Percentiles rank a stretch among this genome's conserved stretches.
These are phyloP conservation scores for Bipolaris gigantea DNA, from an alignment of 2,329 filamentous ascomycete genomes.

Conservation along the genomic window DNA sequence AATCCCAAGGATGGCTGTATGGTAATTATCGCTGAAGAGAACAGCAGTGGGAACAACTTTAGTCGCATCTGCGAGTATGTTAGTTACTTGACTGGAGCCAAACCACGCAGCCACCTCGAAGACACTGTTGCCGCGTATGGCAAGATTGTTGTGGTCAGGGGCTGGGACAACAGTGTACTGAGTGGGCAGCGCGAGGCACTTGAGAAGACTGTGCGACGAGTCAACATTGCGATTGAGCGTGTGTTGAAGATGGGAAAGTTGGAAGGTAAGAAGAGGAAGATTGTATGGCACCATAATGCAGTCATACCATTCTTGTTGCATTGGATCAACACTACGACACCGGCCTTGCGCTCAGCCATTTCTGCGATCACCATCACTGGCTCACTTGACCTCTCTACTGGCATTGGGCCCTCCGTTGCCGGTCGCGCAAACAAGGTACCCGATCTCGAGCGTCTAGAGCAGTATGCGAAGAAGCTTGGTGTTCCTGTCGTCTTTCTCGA, in stretches of 20 bases:
- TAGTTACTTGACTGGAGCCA: slow-evolving; percentile 24
- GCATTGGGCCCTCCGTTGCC: slow-evolving; percentile 24
- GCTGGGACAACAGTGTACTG: slow-evolving; percentile 25
- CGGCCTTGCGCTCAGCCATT: slow-evolving; percentile 25
- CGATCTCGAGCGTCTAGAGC: slow-evolving; percentile 28
- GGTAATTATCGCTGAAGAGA: slow-evolving; percentile 35
- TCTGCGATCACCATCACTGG: slow-evolving; percentile 31
- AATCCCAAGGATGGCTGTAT: slow-evolving; percentile 26
- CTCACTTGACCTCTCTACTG: slow-evolving; percentile 21
- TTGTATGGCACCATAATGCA: slow-evolving; percentile 43
- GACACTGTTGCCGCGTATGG: slow-evolving; percentile 28
- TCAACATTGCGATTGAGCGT: slow-evolving; percentile 30
- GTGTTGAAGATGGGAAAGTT: slow-evolving; percentile 19
- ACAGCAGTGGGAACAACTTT: slow-evolving; percentile 22
- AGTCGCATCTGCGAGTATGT: slow-evolving; percentile 33
- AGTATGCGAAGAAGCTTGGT: slow-evolving; percentile 27
- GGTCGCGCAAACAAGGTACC: slow-evolving; percentile 27
- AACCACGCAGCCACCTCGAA: slow-evolving; percentile 31
- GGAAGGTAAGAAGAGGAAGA: slow-evolving; percentile 14
- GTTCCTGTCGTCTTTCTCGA: slow-evolving; percentile 38
- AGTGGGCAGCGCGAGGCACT: slow-evolving; percentile 14
- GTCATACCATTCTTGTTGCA: slow-evolving; percentile 31
- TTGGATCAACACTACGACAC: slow-evolving; percentile 35
- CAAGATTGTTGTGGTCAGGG: slow-evolving; percentile 34
- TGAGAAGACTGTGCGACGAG: slow-evolving; percentile 24